Evolutionary conservation across 2,329 filamentous ascomycete genomes (phyloP).

Genomic region (Taxawa tesnikishii): DNA sequence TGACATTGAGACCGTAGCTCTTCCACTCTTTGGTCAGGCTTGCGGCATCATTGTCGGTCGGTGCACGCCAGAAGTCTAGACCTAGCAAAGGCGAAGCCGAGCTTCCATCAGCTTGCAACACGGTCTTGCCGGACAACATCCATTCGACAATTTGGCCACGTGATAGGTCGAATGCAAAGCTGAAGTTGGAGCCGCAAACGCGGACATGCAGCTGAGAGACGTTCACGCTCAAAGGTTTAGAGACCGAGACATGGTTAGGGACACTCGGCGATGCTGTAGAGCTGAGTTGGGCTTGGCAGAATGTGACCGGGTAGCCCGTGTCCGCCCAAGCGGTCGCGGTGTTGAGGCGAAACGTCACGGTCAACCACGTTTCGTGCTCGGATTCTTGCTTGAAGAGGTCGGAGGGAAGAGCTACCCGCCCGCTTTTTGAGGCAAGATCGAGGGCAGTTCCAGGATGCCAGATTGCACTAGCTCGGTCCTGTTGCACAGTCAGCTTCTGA

Average conservation of each 20-base stretch:
- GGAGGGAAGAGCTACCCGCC: too few relatives aligned
- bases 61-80: slow-evolving; percentile 49
- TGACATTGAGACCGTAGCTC: slow-evolving; percentile 28
- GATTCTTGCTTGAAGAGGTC: too few relatives aligned
- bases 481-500: too few relatives aligned
- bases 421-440: too few relatives aligned
- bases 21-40: slow-evolving; percentile 46
- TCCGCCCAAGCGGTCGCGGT: slow-evolving; percentile 33
- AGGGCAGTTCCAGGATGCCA: too few relatives aligned
- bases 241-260: too few relatives aligned
- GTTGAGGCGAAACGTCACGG: slow-evolving; percentile 32
- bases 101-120: slow-evolving; percentile 16
- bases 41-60: slow-evolving; percentile 52
- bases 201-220: slow-evolving; percentile 4
- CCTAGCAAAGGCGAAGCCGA: slow-evolving; percentile 16
- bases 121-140: slow-evolving; percentile 21
- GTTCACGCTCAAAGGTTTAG: too few relatives aligned
- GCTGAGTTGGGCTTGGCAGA: slow-evolving; percentile 9
- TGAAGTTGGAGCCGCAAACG: slow-evolving; percentile 5
- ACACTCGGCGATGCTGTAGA: too few relatives aligned
- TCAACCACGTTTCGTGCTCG: slow-evolving; percentile 32
- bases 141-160: slow-evolving; percentile 17
- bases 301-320: slow-evolving; percentile 11
- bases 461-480: too few relatives aligned
- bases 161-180: slow-evolving; percentile 5